A percentile compares a stretch with the other conserved stretches of the same genome.
Evolutionary conservation across 2,329 filamentous ascomycete species (phyloP).

Genomic region (Colletotrichum abscissum): DNA sequence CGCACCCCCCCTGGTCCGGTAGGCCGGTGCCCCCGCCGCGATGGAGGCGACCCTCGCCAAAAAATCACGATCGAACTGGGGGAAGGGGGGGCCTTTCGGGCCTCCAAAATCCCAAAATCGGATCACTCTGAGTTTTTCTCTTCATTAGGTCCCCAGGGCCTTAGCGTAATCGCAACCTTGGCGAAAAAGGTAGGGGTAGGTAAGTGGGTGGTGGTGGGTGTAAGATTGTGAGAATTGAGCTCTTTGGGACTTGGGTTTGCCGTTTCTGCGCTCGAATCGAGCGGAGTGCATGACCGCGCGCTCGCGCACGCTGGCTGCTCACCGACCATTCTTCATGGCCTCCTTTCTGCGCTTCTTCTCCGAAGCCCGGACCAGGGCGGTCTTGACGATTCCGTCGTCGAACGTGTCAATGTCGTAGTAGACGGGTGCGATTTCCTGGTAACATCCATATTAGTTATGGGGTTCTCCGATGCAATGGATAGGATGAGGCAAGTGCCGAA

Average conservation of each 20-base stretch:
- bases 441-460: constrained; percentile 14
- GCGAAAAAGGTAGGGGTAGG: not conserved
- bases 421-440: constrained; percentile 87
- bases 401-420: constrained; percentile 92
- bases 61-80: not conserved
- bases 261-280: not conserved
- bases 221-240: not conserved
- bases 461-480: not conserved
- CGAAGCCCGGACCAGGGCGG: constrained; percentile 66
- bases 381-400: constrained; percentile 87
- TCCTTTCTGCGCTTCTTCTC: constrained; percentile 72
- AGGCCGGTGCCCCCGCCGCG: not conserved
- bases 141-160: not conserved
- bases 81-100: not conserved
- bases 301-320: constrained; percentile 34
- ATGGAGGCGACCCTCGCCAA: not conserved
- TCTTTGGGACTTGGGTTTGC: not conserved
- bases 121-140: not conserved
- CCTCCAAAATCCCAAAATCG: not conserved
- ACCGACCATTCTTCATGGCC: constrained; percentile 63
- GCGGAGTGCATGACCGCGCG: not conserved
- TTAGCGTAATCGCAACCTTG: not conserved
- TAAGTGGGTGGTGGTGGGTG: too few relatives aligned
- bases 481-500: constrained; percentile 11
- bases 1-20: not conserved